These are phyloP conservation scores for Auriscalpium microsporum DNA, from an alignment of 768 basidiomycete genomes.

Conservation along the genomic window DNA sequence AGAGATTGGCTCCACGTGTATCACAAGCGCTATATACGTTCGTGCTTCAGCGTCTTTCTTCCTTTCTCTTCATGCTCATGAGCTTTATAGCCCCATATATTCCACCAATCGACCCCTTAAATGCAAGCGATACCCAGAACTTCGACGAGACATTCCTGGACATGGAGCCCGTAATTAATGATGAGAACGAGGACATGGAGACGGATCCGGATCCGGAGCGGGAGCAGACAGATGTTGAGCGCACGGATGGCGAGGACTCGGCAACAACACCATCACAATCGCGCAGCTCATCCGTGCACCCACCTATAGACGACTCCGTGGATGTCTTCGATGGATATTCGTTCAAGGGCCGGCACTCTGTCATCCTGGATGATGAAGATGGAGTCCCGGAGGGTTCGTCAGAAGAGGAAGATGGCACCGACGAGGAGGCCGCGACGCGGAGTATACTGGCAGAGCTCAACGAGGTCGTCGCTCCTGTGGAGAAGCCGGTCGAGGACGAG, in stretches of 20 bases:
- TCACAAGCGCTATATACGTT: conserved; percentile 89
- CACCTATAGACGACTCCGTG: conserved; percentile 40
- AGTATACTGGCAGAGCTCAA: conserved; percentile 13
- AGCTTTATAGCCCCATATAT: conserved; percentile 72
- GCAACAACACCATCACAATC: conserved; percentile 76
- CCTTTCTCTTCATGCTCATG: conserved; percentile 8
- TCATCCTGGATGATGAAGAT: conserved; percentile 66
- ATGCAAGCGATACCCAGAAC: conserved; percentile 94
- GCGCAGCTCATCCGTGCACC: conserved; percentile 61
- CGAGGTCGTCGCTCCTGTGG: neutral
- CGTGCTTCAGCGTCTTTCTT: conserved; percentile 25
- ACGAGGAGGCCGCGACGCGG: conserved; percentile 19
- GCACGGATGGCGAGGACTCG: conserved; percentile 67
- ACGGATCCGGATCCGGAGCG: conserved; percentile 65
- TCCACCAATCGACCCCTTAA: conserved; percentile 81
- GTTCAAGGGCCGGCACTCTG: conserved; percentile 80
- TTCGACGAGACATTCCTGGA: conserved; percentile 96
- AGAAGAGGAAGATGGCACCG: conserved; percentile 36
- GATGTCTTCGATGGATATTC: conserved; percentile 94
- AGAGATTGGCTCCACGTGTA: conserved; percentile 94
- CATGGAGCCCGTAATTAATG: conserved; percentile 89
- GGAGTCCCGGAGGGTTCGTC: conserved; percentile 42
- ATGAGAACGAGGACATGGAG: conserved; percentile 38
- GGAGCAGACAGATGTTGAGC: conserved; percentile 58
- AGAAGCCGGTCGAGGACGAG: conserved; percentile 3